Percentiles rank a stretch among this genome's conserved stretches.
Conservation (phyloP, 2,329 filamentous ascomycete genomes). For the Colletotrichum sp. region DNA sequence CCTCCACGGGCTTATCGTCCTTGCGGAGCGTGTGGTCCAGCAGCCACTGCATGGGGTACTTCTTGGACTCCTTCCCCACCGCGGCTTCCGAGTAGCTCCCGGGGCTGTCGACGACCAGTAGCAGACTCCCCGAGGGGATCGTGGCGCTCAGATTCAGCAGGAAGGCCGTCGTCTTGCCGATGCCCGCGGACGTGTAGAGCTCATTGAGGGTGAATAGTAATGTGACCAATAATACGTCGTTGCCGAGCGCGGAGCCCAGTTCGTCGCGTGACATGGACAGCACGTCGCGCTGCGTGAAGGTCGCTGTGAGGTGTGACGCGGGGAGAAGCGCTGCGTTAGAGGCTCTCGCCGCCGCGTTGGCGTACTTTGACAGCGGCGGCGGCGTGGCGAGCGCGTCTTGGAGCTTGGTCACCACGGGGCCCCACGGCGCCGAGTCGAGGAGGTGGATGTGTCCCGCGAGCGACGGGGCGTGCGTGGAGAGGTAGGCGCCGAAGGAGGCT, state of each 20-base stretch:
- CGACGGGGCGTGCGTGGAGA: slow-evolving; percentile 27
- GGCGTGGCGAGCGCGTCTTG: slow-evolving; percentile 58
- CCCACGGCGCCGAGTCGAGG: slow-evolving; percentile 87
- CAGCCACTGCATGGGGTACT: slow-evolving; percentile 94
- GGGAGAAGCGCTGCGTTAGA: slow-evolving; percentile 50
- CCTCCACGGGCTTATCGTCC: slow-evolving; percentile 26
- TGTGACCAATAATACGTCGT: slow-evolving; percentile 66
- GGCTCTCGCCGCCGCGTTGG: slow-evolving; percentile 50
- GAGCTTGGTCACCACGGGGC: slow-evolving; percentile 63
- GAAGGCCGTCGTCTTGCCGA: slow-evolving; percentile 76
- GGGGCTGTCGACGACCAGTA: slow-evolving; percentile 91
- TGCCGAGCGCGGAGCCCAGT: slow-evolving; percentile 36
- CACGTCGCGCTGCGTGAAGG: slow-evolving; percentile 54
- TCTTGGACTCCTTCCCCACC: slow-evolving; percentile 65
- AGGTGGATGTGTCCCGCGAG: slow-evolving; percentile 57
- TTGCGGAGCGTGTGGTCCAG: slow-evolving; percentile 79
- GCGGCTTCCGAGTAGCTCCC: slow-evolving; percentile 89
- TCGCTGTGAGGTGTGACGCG: slow-evolving; percentile 39
- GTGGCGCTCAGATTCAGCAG: slow-evolving; percentile 70
- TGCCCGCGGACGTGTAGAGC: slow-evolving; percentile 80
- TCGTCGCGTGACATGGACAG: slow-evolving; percentile 43
- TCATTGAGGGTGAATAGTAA: slow-evolving; percentile 96
- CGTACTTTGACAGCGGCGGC: slow-evolving; percentile 56
- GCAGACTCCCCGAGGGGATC: slow-evolving; percentile 63
- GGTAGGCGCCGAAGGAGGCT: slow-evolving; percentile 53